These are phyloP conservation scores for Jatropha podagrica DNA, from an alignment of 441 rosid species.

Conservation along the genomic window DNA sequence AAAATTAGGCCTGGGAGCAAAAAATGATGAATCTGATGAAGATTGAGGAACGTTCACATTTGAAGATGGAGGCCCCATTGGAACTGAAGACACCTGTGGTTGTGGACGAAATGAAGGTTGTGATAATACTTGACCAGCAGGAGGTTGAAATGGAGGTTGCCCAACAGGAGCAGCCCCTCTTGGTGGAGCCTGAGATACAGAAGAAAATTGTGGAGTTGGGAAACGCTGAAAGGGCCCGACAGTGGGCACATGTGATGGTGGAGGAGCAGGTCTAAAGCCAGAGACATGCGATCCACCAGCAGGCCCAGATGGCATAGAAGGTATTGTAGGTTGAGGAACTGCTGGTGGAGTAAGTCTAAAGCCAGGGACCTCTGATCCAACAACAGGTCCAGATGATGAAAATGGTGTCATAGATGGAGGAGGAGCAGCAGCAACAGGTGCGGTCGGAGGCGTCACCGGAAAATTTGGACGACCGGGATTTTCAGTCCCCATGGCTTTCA, in stretches of 20 bases:
- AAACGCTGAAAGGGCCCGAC: constrained; percentile 46
- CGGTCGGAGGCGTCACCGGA: constrained; percentile 51
- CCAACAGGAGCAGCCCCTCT: constrained; percentile 42
- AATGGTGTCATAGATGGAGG: constrained; percentile 61
- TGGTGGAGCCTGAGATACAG: constrained; percentile 56
- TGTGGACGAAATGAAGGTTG: constrained; percentile 49
- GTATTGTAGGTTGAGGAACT: constrained; percentile 42
- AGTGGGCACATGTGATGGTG: constrained; percentile 35
- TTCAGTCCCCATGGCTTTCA: constrained; percentile 65
- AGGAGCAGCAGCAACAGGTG: constrained; percentile 66
- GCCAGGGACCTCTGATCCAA: constrained; percentile 47
- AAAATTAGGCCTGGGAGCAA: constrained; percentile 46
- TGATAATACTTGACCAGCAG: constrained; percentile 51
- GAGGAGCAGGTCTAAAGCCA: constrained; percentile 52
- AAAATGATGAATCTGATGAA: constrained; percentile 34
- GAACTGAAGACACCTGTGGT: constrained; percentile 45
- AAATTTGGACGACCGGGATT: constrained; percentile 66
- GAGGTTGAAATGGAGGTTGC: constrained; percentile 55
- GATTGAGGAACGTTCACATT: constrained; percentile 43
- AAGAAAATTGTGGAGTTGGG: constrained; percentile 52
- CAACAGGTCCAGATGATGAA: constrained; percentile 53
- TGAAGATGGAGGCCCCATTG: constrained; percentile 67
- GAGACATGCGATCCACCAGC: constrained; percentile 36
- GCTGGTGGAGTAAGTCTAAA: constrained; percentile 52
- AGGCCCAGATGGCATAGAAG: constrained; percentile 47